Base-by-base conservation (phyloP, 805 yeast genomes). In the Wickerhamiella bombiphila region DNA sequence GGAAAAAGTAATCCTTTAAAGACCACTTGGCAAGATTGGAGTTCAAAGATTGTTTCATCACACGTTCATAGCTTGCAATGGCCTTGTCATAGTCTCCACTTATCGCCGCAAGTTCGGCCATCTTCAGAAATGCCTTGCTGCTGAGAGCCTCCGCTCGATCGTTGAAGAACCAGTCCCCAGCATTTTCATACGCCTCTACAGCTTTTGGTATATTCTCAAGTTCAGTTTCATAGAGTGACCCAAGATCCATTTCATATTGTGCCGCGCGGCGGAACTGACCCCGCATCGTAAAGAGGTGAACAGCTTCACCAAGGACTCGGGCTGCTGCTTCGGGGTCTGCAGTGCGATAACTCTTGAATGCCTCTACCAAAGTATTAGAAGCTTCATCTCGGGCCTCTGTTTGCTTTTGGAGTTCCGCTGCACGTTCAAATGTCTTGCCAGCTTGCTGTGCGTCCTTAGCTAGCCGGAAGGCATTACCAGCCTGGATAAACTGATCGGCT, bases 211-310 rank as follows among this genome's bases (percentile, higher is more conserved):
- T 58, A 51, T 86, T 88, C 35, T 69, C 69, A 16, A 82, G 61
- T 35, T 78, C 80, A 33, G 70, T 69, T 59, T 88, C 97, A 54
- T 80, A 82, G 33, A 88, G 58, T 47, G 75, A 85, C 8, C 86
- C 98, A 52, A 91, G 66, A 55, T 91, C 98, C 65, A 79, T 73
- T 55, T 86, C 79, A 63, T 80, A 86, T 54, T 83, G 83, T 9
- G 98, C 98, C 18, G 94, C 95, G 57, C 97, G 69, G 56, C 98
- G 74, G 61, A 91, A 91, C 57, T 88, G 95, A 9, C 99, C 99
- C 49, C 81, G 74, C 44, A 74, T 68, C 1, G 94, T 83, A 58
- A 86, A 88, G 54, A 82, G 68, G 44, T 73, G 76, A 42, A 88
- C 76, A 0, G 97, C 94, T 49, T 69, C 70, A 40, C 70, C 69